Evolutionary conservation across 441 rosid species (phyloP).

Genomic region (Adansonia madagascariensis): DNA sequence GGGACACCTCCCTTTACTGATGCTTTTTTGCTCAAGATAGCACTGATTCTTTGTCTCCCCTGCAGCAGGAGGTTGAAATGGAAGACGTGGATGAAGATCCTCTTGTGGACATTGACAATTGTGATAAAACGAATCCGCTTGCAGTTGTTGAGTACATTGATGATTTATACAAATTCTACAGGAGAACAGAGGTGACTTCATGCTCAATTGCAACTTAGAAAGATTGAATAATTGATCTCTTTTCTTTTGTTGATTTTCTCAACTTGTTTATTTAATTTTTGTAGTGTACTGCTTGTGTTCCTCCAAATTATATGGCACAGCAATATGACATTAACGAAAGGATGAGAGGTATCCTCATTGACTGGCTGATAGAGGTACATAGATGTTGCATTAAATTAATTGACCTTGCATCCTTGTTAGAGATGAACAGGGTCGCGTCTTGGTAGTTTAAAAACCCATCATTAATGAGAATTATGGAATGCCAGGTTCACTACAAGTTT

Average conservation of each 20-base stretch:
- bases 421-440: not conserved
- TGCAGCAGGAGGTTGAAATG: conserved; percentile 81
- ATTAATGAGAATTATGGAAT: conserved; percentile 25
- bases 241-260: conserved; percentile 2
- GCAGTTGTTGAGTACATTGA: conserved; percentile 82
- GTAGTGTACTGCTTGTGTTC: conserved; percentile 64
- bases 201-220: not conserved
- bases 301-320: conserved; percentile 67
- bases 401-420: not conserved
- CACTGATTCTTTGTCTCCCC: conserved; percentile 26
- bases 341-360: conserved; percentile 92
- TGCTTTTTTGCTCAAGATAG: not conserved
- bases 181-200: conserved; percentile 67
- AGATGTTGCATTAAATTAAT: not conserved
- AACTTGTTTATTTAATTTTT: conserved; percentile 23
- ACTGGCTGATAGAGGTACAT: conserved; percentile 91
- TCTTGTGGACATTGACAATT: conserved; percentile 63
- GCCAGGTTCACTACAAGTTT: conserved; percentile 95
- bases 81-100: conserved; percentile 68
- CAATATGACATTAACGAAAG: conserved; percentile 83
- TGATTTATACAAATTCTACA: conserved; percentile 61
- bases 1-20: not conserved
- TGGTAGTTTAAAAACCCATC: not conserved
- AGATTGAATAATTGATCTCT: not conserved
- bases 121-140: conserved; percentile 65